Evolutionary conservation across 495 filamentous ascomycete genomes (phyloP), one percentile per base, ranked within the genome.

Genomic region (Xylaria palmicola): DNA sequence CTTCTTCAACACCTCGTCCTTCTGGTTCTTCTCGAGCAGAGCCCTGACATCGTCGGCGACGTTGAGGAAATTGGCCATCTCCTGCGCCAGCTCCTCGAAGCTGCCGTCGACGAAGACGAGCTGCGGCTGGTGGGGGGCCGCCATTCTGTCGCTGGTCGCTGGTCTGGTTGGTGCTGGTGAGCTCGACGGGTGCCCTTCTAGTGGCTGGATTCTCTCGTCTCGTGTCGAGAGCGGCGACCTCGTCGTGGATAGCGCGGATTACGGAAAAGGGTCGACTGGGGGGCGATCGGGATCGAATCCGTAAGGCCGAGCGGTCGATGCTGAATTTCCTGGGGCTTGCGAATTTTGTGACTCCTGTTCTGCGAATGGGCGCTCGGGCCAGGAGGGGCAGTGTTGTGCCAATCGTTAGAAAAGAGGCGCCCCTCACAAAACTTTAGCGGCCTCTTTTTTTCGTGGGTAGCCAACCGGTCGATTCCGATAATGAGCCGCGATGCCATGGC

Each of bases 1-100:
- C 80, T 90, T 90, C 81, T 93, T 92, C 34, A 98, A 81, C 30
- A 87, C 88, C 68, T 93, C 92, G 74, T 97, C 91, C 68, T 87
- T 85, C 76, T 92, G 80, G 3, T 75, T 75, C 68, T 87, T 86
- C 71, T 86, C 81, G 54, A 97, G 79, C 59, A 92, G 81, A 56
- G 87, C 83, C 74, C 85, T 77, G 68, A 93, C 83, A 58, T 96
- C 89, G 66, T 88, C 78, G 67, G 77, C 82, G 62, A 86, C 74
- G 68, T 82, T 89, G 74, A 96, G 72, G 77, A 92, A 93, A 65
- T 88, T 86, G 70, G 91, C 90, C 75, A 96, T 88, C 77, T 97
- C 92, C 68, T 91, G 86, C 62, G 88, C 86, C 72, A 96, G 84
- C 79, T 97, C 92, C 68, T 88, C 85, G 75, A 96, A 96, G 62